Evolutionary conservation across 176 grass and related monocot species (phyloP), one percentile per base, ranked within the genome.

Genomic region (barley (Hordeum vulgare)): DNA sequence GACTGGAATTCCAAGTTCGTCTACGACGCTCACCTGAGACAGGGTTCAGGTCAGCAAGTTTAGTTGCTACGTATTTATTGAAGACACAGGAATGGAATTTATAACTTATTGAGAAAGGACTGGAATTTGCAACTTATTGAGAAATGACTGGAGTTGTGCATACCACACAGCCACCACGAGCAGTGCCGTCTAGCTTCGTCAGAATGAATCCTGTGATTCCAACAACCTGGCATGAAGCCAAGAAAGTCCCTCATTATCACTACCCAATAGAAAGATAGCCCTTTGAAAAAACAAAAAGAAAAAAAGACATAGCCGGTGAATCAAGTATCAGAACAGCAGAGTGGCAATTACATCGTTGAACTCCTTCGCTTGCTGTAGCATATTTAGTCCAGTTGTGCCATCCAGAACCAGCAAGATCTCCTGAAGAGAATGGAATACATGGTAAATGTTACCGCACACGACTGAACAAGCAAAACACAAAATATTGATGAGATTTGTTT

Each of bases 381-480:
- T 99, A 88, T 99, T 99, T 77, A 99, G 81, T 68, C 96, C 96
- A 62, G 96, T 99, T 26, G 93, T 99, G 61, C 96, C 96, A 90
- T 99, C 96, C 41, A 99, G 83, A 83, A 99, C 96, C 47, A 96
- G 81, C 61, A 94, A 90, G 47, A 94, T 88, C 87, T 99, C 93
- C 96, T 99, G 81, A 23, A 42, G 28, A 34, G 15, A 61, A 86
- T 28, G 71, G 11, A 44, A 21, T 10, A 42, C 15, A 81, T 27
- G 4, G 41, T 35, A 63, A 21, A 56, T 24, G 21, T 42, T 73
- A 86, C 36, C 57, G 21, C 31, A 15, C 17, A 62, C 1, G 15
- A 73, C n/a, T 26, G 42, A 77, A 62, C 8, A 36, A 81, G 26
- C 58, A 72, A 61, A 20, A 33, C 62, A 12, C 21, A n/a, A 23